Base-by-base conservation (phyloP, 495 filamentous ascomycete genomes). In the Schizothecium vesticola region DNA sequence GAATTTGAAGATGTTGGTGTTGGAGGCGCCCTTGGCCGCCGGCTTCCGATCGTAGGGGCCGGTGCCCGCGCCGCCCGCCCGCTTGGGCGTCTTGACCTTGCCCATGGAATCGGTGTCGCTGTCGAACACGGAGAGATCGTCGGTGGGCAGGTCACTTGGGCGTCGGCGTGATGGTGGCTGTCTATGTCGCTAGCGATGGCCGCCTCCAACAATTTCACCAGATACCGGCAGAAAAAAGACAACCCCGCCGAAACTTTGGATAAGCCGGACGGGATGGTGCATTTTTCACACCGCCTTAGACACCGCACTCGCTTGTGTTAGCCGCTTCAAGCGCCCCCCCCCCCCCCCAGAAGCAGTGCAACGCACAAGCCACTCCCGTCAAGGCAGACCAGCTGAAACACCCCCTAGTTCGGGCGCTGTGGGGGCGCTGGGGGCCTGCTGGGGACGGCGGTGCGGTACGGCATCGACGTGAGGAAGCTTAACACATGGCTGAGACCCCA, bases 1-100 rank as follows among this genome's bases (percentile, higher is more conserved):
- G 76, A 86, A 86, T 71, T 86, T 85, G 85, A 97, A 97, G 79
- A 97, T 90, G 73, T 91, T 92, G 80, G 95, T 90, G 69, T 85
- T 87, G 51, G 83, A 79, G 29, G 84, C 80, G 78, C 77, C 65
- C 80, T 73, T 72, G 51, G 70, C 69, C 7, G 70, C 59, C 28
- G 36, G 74, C 67, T 75, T 83, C 69, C 76, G 80, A 33, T 83
- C 80, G 78, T 92, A 93, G 3, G 90, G 90, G 29, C 77, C 77
- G 61, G 75, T 76, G 59, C 80, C 73, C 24, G 83, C 81, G 70
- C 78, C 81, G 70, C 78, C 80, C 69, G 84, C 86, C 79, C 87
- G 86, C 83, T 90, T 92, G 60, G 81, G 75, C 25, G 81, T 78
- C 68, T 86, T 83, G n/a, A 81, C 80, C 78, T 90, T 90, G n/a